These are phyloP conservation scores for Ceratocystis lukuohia DNA, from an alignment of 2,329 filamentous ascomycete genomes.

Conservation along the genomic window DNA sequence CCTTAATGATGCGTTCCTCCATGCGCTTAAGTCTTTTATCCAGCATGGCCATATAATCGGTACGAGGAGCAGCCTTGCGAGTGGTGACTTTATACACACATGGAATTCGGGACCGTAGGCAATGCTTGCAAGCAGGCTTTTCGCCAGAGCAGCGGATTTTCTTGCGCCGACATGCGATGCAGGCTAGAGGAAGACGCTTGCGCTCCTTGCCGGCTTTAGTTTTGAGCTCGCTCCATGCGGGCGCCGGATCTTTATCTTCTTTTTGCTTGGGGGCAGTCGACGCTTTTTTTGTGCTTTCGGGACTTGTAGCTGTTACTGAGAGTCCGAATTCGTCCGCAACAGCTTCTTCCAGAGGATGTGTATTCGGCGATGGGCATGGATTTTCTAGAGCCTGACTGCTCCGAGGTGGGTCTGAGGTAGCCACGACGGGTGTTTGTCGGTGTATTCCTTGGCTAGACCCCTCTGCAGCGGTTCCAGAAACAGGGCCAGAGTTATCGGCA, in stretches of 20 bases:
- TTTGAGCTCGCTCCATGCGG: conserved; percentile 70
- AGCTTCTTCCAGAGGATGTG: conserved; percentile 39
- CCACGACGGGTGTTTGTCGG: not conserved
- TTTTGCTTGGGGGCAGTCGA: conserved; percentile 40
- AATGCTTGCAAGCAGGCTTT: conserved; percentile 96
- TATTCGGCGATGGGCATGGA: conserved; percentile 29
- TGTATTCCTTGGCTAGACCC: not conserved
- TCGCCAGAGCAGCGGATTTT: conserved; percentile 97
- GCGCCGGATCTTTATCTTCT: conserved; percentile 44
- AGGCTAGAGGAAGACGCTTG: conserved; percentile 82
- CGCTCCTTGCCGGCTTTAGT: conserved; percentile 92
- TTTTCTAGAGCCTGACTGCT: conserved; percentile 34
- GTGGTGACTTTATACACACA: conserved; percentile 97
- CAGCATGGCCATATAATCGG: conserved; percentile 98
- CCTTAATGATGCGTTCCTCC: conserved; percentile 95
- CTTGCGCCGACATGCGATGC: conserved; percentile 89
- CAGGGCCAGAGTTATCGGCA: not conserved
- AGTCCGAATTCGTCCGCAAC: conserved; percentile 47
- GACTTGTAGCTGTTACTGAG: conserved; percentile 21
- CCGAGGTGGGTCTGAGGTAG: conserved; percentile 12
- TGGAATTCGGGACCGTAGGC: conserved; percentile 77
- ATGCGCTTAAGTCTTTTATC: conserved; percentile 92
- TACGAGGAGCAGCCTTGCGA: conserved; percentile 81
- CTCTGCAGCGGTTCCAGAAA: not conserved
- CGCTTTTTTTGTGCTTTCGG: conserved; percentile 29